Evolutionary conservation across 2,329 filamentous ascomycete genomes (phyloP).

Genomic region (Aspergillus sp.): DNA sequence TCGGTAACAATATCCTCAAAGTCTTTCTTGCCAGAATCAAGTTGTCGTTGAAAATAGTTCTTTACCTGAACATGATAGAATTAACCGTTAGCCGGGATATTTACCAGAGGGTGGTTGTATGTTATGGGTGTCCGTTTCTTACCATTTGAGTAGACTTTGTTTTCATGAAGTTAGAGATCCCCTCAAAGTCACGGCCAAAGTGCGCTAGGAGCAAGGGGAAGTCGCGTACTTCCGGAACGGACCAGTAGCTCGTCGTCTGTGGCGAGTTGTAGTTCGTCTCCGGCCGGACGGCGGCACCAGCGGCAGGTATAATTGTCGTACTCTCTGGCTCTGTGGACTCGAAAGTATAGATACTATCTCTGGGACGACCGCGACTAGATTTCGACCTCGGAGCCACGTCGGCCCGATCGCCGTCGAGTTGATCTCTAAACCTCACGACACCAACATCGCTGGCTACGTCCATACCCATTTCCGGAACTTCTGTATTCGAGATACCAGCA

Average conservation of each 20-base stretch:
- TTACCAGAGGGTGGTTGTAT: neutral
- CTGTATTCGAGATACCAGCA: slow-evolving; percentile 27
- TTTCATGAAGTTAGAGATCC: slow-evolving; percentile 52
- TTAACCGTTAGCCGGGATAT: neutral
- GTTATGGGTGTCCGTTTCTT: slow-evolving; percentile 17
- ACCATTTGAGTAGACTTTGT: slow-evolving; percentile 55
- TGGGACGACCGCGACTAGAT: slow-evolving; percentile 30
- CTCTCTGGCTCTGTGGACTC: slow-evolving; percentile 34
- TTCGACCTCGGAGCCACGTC: slow-evolving; percentile 26
- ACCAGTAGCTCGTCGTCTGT: slow-evolving; percentile 54
- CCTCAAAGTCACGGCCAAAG: slow-evolving; percentile 51
- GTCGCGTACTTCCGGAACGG: slow-evolving; percentile 50
- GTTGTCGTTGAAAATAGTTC: slow-evolving; percentile 49
- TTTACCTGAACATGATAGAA: slow-evolving; percentile 40
- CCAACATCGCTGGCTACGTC: slow-evolving; percentile 20
- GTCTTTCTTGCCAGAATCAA: slow-evolving; percentile 45
- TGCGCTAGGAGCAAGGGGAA: slow-evolving; percentile 47
- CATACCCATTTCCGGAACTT: slow-evolving; percentile 21
- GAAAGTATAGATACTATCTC: slow-evolving; percentile 37
- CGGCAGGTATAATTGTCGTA: neutral
- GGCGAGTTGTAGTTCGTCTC: slow-evolving; percentile 39
- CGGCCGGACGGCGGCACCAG: slow-evolving; percentile 23
- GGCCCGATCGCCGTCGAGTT: slow-evolving; percentile 24
- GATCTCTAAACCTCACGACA: slow-evolving; percentile 28
- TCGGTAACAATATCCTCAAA: slow-evolving; percentile 44